Base-by-base conservation (phyloP, 805 yeast species). In the Kregervanrija fluxuum region DNA sequence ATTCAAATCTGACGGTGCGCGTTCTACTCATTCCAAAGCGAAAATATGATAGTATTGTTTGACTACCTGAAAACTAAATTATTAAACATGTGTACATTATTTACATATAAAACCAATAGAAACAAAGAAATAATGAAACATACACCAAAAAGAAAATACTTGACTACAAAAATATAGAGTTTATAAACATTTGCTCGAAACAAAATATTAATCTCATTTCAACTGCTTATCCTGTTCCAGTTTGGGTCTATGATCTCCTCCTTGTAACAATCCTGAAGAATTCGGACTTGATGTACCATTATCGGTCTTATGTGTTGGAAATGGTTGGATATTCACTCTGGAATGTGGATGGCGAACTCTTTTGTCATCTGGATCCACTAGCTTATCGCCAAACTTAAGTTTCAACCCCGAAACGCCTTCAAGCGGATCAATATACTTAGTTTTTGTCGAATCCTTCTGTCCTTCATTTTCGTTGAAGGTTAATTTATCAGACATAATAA, bases 301-400 rank as follows among this genome's bases (percentile, higher is more conserved):
- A 32, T 40, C 35, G 6, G 28, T 22, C 8, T 8, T 8, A 22
- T 6, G 2, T 22, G 4, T 22, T 6, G 28, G 28, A 22, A 22
- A 22, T 22, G 28, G 8, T 6, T 22, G 28, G 28, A 22, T 22
- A 22, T 6, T 6, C 28, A 45, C 35, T 6, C 48, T 31, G 17
- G 16, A 33, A 33, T 49, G 52, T 9, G 52, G 52, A 17, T 37
- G 34, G 12, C 41, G 33, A 10, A 49, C 28, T 30, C 47, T 35
- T 11, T 37, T 31, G 41, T 52, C 54, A n/a, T 40, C 28, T n/a
- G 49, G 50, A 40, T 48, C 52, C 12, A 48, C 40, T 11, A 48
- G 16, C 30, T 50, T 52, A 38, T 45, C 42, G 1, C 54, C 54
- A 32, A 51, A 40, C 10, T 43, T 37, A 9, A 45, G 30, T 38